Evolutionary conservation across 108 stramenopile genomes (phyloP).

Genomic region (Cyclotella baltica): DNA sequence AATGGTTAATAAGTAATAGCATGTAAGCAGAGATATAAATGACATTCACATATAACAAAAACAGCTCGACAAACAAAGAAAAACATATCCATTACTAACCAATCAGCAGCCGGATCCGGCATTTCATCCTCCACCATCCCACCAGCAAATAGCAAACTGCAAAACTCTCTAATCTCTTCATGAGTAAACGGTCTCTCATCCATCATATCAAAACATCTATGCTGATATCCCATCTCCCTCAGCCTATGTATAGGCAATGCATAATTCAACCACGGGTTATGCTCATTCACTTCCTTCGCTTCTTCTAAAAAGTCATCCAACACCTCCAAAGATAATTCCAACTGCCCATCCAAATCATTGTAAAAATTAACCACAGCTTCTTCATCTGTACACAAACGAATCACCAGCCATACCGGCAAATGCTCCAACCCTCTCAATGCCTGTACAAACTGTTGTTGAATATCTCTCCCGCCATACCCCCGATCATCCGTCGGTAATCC

Average conservation of each 20-base stretch:
- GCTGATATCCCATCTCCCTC: conserved; percentile 88
- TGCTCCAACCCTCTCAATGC: conserved; percentile 73
- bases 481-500: conserved; percentile 80
- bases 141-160: conserved; percentile 64
- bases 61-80: neutral
- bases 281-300: conserved; percentile 78
- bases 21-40: neutral
- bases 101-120: conserved; percentile 76
- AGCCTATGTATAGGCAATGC: conserved; percentile 82
- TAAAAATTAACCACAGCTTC: conserved; percentile 84
- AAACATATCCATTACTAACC: conserved; percentile 36
- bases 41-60: neutral
- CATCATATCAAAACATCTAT: conserved; percentile 85
- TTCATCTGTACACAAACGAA: conserved; percentile 87
- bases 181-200: conserved; percentile 76
- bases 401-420: conserved; percentile 85
- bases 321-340: conserved; percentile 87
- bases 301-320: conserved; percentile 89
- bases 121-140: conserved; percentile 56
- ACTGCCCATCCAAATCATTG: conserved; percentile 80
- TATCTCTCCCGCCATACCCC: conserved; percentile 40
- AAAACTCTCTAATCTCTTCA: conserved; percentile 78
- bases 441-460: conserved; percentile 47
- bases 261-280: conserved; percentile 93
- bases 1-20: too few species aligned